phyloP scores from a whole-genome alignment of 805 yeast genomes.

The Candida wancherniae region DNA sequence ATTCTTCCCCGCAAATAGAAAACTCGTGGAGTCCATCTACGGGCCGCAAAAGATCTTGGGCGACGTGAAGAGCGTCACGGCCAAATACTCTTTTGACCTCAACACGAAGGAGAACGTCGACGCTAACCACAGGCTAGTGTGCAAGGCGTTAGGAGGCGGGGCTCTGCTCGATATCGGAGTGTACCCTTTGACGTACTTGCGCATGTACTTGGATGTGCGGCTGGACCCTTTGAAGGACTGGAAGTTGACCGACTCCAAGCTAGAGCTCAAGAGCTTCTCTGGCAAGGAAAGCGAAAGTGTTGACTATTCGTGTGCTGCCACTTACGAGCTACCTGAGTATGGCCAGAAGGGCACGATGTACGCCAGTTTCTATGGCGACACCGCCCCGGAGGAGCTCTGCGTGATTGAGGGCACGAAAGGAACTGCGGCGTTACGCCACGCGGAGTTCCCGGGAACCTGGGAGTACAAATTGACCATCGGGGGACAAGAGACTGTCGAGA shows the following conservation, averaged over 20 bases:
- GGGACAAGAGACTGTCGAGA: too few species aligned
- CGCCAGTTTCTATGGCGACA: too few species aligned
- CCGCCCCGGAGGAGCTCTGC: too few species aligned
- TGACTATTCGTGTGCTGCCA: background rate
- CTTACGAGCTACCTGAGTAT: too few species aligned
- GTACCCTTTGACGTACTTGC: slow-evolving; percentile 41
- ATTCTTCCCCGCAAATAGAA: slow-evolving; percentile 42
- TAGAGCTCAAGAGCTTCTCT: slow-evolving; percentile 22
- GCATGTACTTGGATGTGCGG: slow-evolving; percentile 32
- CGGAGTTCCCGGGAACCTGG: too few species aligned
- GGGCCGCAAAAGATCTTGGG: too few species aligned
- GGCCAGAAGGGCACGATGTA: too few species aligned
- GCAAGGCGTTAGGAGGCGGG: slow-evolving; percentile 44
- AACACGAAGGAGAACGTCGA: background rate
- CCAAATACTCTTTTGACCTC: background rate
- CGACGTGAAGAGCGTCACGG: too few species aligned
- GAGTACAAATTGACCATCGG: too few species aligned
- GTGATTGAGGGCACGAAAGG: too few species aligned
- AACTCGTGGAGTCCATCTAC: too few species aligned
- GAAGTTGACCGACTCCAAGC: slow-evolving; percentile 20
- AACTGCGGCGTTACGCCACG: too few species aligned
- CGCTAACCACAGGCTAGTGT: background rate
- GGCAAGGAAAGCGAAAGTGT: background rate
- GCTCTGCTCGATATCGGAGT: slow-evolving; percentile 50
- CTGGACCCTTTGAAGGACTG: slow-evolving; percentile 25